These are phyloP conservation scores for Colletotrichum camelliae DNA, from an alignment of 2,329 filamentous ascomycete genomes.

Conservation along the genomic window DNA sequence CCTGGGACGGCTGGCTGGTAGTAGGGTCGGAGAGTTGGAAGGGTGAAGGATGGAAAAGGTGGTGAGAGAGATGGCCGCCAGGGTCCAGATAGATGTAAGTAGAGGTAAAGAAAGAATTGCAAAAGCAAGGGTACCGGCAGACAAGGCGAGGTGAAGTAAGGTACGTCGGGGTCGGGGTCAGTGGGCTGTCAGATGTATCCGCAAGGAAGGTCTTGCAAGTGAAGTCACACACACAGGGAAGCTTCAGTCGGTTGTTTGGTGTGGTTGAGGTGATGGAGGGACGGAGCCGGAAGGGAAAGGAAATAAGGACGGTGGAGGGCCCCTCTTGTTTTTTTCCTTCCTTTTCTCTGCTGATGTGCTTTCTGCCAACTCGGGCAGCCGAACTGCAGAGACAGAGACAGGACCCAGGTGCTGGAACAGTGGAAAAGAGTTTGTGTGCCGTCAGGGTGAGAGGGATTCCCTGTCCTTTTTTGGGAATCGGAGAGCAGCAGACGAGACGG, in stretches of 20 bases:
- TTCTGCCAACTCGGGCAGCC: not conserved
- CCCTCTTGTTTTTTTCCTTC: not conserved
- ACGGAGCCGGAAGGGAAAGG: conserved; percentile 10
- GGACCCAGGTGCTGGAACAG: not conserved
- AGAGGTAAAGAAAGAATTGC: not conserved
- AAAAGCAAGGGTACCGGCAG: not conserved
- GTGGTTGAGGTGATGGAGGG: conserved; percentile 7
- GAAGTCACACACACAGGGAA: not conserved
- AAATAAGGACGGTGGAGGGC: not conserved
- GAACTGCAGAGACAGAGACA: not conserved
- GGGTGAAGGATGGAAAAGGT: not conserved
- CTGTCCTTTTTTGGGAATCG: not conserved
- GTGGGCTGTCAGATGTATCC: not conserved
- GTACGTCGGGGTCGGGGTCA: not conserved
- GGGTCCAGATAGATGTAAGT: conserved; percentile 15
- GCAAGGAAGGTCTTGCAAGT: not conserved
- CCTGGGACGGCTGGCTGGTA: not conserved
- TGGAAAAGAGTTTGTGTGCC: not conserved
- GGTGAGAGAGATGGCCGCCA: conserved; percentile 1
- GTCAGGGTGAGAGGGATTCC: not conserved
- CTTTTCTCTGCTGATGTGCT: not conserved
- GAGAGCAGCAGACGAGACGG: not conserved
- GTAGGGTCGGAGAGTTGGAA: not conserved
- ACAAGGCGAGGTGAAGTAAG: not conserved
- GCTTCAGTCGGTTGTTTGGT: not conserved